Percentiles rank a stretch among this genome's conserved stretches.
Conservation (phyloP, 306 rosid species). For the Fragaria nilgerrensis region DNA sequence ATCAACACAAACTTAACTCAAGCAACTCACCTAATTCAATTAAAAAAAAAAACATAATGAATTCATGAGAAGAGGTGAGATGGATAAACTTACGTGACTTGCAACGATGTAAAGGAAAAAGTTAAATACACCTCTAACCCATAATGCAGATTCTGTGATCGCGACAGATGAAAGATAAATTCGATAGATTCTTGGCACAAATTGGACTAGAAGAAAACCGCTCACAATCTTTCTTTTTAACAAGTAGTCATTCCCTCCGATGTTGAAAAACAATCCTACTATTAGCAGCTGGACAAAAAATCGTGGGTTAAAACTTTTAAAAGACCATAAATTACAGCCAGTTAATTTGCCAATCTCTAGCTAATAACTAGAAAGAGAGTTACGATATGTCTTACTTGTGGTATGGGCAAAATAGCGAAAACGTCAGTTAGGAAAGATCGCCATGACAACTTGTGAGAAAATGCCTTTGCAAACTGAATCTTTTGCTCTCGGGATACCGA, state of each 20-base stretch:
- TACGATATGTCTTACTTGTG: constrained; percentile 2
- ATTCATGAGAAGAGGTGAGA: no score
- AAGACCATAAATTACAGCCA: neutral
- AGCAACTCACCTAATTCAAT: no score
- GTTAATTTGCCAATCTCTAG: no score
- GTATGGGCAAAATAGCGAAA: constrained; percentile 15
- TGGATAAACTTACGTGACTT: constrained; percentile 20
- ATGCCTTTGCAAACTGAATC: neutral
- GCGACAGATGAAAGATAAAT: neutral
- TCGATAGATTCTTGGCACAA: constrained; percentile 18
- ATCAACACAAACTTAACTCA: no score
- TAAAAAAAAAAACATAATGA: no score
- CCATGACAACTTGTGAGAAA: neutral
- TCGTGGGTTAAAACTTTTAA: neutral
- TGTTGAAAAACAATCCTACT: constrained; percentile 1
- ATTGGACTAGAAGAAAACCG: constrained; percentile 11
- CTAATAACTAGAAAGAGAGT: neutral
- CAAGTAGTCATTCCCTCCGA: neutral
- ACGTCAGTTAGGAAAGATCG: constrained; percentile 6
- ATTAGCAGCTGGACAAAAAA: constrained; percentile 8
- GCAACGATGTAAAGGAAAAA: constrained; percentile 26
- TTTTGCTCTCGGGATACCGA: neutral
- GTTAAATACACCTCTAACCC: constrained; percentile 22
- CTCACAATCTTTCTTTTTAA: neutral
- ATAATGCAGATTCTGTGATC: neutral